Conservation (phyloP, 2,329 filamentous ascomycete genomes). For the Ascocoryne sarcoides region DNA sequence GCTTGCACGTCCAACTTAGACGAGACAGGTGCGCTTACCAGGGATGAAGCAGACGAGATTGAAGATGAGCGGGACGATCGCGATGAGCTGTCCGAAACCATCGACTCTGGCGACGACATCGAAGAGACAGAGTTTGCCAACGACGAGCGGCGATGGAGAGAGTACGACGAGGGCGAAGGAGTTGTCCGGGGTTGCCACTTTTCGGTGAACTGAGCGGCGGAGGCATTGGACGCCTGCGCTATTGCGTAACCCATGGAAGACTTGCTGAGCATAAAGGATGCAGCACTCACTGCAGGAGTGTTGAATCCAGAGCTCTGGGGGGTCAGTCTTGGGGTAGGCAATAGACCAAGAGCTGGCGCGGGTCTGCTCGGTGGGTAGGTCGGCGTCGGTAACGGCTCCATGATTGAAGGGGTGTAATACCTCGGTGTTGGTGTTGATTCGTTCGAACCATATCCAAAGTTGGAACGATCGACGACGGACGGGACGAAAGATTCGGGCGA, state of each 20-base stretch:
- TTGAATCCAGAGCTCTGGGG: constrained; percentile 46
- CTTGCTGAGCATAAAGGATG: constrained; percentile 40
- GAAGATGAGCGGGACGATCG: constrained; percentile 56
- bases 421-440: constrained; percentile 37
- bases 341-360: constrained; percentile 44
- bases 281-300: constrained; percentile 52
- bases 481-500: constrained; percentile 33
- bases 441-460: constrained; percentile 31
- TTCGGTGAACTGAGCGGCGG: constrained; percentile 42
- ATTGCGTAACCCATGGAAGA: constrained; percentile 54
- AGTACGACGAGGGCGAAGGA: constrained; percentile 44
- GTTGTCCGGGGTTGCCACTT: constrained; percentile 40
- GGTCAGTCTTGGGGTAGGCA: constrained; percentile 51
- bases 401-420: constrained; percentile 34
- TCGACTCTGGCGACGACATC: constrained; percentile 57
- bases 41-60: constrained; percentile 53
- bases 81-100: constrained; percentile 51
- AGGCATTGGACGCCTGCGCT: constrained; percentile 42
- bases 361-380: constrained; percentile 38
- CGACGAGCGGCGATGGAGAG: constrained; percentile 48
- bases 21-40: constrained; percentile 48
- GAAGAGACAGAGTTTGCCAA: constrained; percentile 55
- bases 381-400: constrained; percentile 41
- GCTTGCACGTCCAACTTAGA: constrained; percentile 51
- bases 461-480: constrained; percentile 32